Base-by-base conservation (phyloP, 2,329 filamentous ascomycete species). In the Colletotrichum australisinense region DNA sequence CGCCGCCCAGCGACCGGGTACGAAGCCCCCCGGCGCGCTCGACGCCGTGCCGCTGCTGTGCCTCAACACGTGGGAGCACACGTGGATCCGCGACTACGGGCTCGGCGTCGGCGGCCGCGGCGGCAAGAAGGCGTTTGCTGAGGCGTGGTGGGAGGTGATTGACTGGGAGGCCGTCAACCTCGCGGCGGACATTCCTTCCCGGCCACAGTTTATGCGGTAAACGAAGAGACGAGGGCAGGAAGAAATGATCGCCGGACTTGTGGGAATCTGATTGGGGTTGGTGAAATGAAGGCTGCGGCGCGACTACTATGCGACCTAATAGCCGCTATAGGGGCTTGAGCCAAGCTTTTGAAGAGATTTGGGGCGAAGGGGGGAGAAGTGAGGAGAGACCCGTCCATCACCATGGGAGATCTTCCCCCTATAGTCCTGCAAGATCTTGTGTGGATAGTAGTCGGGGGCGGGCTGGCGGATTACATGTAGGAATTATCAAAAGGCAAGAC, bases 21-120 rank as follows among this genome's bases (percentile, higher is more conserved):
- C 82, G 58, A 82, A 88, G 72, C 88, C 91, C 5, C 91, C 93
- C 1, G 93, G 93, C 52, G 92, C 92, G 71, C 88, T 91, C 75
- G 88, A 93, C 62, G 83, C 95, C 42, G 87, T 91, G 69, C 95
- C 96, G 14, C 87, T 98, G 74, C 86, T 99, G 78, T 98, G 96
- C 81, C 89, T 98, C 73, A 98, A 95, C 85, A 98, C 95, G 5
- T 99, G 97, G 97, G 93, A 98, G 86, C 97, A 98, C 84, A 92
- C 93, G 9, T 99, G 94, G 91, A 85, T 98, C 81, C 89, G 90
- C 68, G 95, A 98, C 82, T 98, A 94, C 83, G 90, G 90, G 64
- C 80, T 91, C 35, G 87, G 87, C 11, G 82, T 79, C 1, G 82
- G 82, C 53, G 93, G 93, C 5, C 82, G 92, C 69, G 88, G 86